Percentiles rank a stretch among this genome's conserved stretches.
Evolutionary conservation across 345 rosid species (phyloP).

Genomic region (Passiflora organensis): DNA sequence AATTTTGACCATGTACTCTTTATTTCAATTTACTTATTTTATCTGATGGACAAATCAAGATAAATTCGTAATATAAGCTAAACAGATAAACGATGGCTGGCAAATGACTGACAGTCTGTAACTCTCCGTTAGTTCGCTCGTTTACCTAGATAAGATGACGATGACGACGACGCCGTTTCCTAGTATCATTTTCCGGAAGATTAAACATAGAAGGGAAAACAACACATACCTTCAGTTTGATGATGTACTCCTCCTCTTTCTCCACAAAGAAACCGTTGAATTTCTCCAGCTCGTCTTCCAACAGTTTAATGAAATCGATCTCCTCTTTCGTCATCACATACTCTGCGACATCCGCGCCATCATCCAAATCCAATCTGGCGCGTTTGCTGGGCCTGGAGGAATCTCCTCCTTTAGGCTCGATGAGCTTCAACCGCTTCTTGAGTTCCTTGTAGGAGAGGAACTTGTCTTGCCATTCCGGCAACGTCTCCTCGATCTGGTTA

Average conservation of each 20-base stretch:
- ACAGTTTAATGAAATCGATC: conserved; percentile 52
- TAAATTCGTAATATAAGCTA: not conserved
- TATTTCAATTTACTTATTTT: too few relatives aligned
- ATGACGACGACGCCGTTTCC: conserved; percentile 5
- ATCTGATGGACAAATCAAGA: not conserved
- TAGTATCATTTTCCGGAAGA: conserved; percentile 2
- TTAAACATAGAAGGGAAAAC: not conserved
- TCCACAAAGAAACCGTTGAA: conserved; percentile 86
- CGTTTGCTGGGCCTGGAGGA: conserved; percentile 44
- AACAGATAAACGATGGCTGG: not conserved
- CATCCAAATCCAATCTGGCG: conserved; percentile 34
- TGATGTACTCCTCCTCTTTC: conserved; percentile 95
- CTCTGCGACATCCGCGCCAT: not conserved
- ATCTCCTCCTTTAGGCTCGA: not conserved
- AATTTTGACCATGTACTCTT: too few relatives aligned
- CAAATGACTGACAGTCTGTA: conserved; percentile 5
- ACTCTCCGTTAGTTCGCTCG: conserved; percentile 6
- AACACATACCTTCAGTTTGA: conserved; percentile 67
- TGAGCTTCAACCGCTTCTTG: conserved; percentile 36
- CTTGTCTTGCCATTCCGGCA: conserved; percentile 34
- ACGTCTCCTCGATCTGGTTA: conserved; percentile 22
- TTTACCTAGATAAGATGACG: not conserved
- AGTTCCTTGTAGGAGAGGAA: conserved; percentile 35
- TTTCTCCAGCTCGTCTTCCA: conserved; percentile 89
- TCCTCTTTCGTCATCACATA: conserved; percentile 55